A percentile compares a stretch with the other conserved stretches of the same genome.
These are phyloP conservation scores for Russula sp. DNA, from an alignment of 768 basidiomycete genomes.

Conservation along the genomic window DNA sequence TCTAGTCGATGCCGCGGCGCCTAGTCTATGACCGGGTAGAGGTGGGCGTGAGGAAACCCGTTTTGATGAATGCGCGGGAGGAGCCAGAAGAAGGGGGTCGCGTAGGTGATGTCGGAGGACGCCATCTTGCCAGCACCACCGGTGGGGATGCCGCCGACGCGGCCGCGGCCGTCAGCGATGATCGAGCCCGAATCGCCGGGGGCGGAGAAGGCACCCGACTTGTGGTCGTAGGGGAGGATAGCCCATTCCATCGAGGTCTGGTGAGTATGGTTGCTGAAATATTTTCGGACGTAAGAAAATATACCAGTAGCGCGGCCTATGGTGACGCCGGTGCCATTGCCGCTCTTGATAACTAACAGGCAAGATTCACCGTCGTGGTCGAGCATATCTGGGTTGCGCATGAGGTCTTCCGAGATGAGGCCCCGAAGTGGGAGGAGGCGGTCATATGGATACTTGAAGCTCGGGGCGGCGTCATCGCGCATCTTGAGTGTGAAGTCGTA, in stretches of 20 bases:
- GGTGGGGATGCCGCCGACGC: constrained; percentile 29
- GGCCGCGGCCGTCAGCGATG: constrained; percentile 25
- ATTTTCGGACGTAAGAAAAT: not conserved
- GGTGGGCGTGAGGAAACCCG: constrained; percentile 15
- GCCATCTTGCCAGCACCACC: constrained; percentile 28
- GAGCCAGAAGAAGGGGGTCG: constrained; percentile 34
- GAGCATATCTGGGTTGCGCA: constrained; percentile 27
- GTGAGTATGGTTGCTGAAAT: not conserved
- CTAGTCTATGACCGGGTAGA: constrained; percentile 1
- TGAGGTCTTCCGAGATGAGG: constrained; percentile 29
- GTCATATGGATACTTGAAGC: not conserved
- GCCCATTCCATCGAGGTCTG: constrained; percentile 22
- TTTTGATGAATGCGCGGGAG: constrained; percentile 24
- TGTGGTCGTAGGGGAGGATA: constrained; percentile 24
- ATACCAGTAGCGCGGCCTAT: constrained; percentile 4
- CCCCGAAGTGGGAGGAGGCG: constrained; percentile 26
- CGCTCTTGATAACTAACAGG: constrained; percentile 35
- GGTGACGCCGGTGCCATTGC: constrained; percentile 29
- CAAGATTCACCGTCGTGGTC: constrained; percentile 27
- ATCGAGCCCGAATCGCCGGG: constrained; percentile 31
- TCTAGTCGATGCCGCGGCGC: not conserved
- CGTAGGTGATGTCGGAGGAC: constrained; percentile 31
- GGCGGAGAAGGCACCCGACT: constrained; percentile 26
- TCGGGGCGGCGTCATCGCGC: not conserved
- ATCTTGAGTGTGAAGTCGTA: constrained; percentile 5